Conservation (phyloP, 2,329 filamentous ascomycete genomes). For the Aspergillus thermomutatus region DNA sequence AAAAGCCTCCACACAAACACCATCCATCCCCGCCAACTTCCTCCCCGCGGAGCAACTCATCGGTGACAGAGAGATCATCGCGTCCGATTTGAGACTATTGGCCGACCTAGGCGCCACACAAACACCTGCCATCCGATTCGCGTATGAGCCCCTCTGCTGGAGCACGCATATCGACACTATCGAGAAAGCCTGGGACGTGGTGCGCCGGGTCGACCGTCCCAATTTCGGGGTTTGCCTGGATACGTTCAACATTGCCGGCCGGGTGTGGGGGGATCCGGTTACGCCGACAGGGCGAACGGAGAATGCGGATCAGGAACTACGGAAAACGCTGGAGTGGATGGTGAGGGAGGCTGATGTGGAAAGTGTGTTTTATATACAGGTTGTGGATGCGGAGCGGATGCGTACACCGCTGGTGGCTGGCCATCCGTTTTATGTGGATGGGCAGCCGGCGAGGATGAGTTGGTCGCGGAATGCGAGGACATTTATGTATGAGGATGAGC, state of each 20-base stretch:
- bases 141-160: constrained; percentile 70
- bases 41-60: constrained; percentile 44
- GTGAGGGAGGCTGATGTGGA: constrained; percentile 53
- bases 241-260: constrained; percentile 71
- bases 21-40: constrained; percentile 70
- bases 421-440: constrained; percentile 56
- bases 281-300: constrained; percentile 47
- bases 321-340: constrained; percentile 53
- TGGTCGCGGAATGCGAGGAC: constrained; percentile 72
- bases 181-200: constrained; percentile 68
- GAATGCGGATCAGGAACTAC: constrained; percentile 54
- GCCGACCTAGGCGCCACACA: constrained; percentile 62
- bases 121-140: constrained; percentile 60
- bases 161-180: constrained; percentile 66
- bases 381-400: constrained; percentile 68
- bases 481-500: constrained; percentile 60
- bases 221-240: constrained; percentile 76
- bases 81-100: constrained; percentile 60
- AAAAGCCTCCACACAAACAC: constrained; percentile 64
- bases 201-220: constrained; percentile 59
- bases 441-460: constrained; percentile 64
- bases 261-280: constrained; percentile 66
- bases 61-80: constrained; percentile 53
- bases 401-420: constrained; percentile 51
- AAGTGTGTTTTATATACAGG: constrained; percentile 71